phyloP scores from a whole-genome alignment of 1,139 yeast genomes.

The Protomyces macrosporus region DNA sequence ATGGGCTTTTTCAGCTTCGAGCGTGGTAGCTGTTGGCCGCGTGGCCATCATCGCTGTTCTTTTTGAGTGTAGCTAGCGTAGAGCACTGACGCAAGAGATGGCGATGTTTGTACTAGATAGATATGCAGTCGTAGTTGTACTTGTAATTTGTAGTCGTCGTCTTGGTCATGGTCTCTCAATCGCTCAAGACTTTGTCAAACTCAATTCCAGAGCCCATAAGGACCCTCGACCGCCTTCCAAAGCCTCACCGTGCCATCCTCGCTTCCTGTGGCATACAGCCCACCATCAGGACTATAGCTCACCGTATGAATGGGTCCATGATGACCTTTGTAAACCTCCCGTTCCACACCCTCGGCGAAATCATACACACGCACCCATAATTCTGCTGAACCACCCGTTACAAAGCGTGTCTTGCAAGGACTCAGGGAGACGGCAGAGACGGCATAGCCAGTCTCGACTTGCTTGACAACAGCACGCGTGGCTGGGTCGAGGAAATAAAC shows the following conservation, averaged over 20 bases:
- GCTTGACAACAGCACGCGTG: constrained; percentile 32
- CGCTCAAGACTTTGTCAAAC: neutral
- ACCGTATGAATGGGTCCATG: constrained; percentile 43
- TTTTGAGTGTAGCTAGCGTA: too few species aligned
- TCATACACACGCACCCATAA: constrained; percentile 41
- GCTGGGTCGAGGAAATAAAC: constrained; percentile 34
- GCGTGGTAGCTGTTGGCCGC: neutral
- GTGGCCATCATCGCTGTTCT: neutral
- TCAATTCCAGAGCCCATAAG: constrained; percentile 40
- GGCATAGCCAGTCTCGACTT: constrained; percentile 35
- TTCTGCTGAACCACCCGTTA: constrained; percentile 38
- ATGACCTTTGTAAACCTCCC: constrained; percentile 38
- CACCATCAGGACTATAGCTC: constrained; percentile 40
- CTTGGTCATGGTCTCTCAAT: too few species aligned
- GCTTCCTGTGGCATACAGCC: constrained; percentile 56
- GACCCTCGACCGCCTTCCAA: constrained; percentile 45
- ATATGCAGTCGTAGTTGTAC: too few species aligned
- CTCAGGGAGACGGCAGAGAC: constrained; percentile 38
- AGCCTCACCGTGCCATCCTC: constrained; percentile 64
- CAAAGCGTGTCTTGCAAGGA: constrained; percentile 34
- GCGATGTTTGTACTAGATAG: too few species aligned
- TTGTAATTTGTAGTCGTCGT: too few species aligned
- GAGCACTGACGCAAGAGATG: too few species aligned
- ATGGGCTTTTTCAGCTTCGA: neutral
- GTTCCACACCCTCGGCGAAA: constrained; percentile 35